Conservation (phyloP, 495 filamentous ascomycete genomes). For the Hyaloscypha bicolor region DNA sequence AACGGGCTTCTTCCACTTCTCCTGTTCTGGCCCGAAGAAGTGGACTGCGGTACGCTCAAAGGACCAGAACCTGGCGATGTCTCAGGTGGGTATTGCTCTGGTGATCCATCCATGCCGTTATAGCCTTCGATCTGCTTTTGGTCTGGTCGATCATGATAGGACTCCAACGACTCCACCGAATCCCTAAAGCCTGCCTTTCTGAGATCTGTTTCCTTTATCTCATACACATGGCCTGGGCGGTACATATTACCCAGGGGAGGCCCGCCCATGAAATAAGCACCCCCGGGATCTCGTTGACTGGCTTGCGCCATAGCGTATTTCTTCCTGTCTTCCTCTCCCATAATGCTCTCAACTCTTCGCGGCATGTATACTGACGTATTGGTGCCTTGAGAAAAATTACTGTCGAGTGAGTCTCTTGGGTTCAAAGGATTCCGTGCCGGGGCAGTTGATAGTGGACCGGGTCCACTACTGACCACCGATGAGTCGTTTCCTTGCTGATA, state of each 20-base stretch:
- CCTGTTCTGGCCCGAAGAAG: conserved; percentile 13
- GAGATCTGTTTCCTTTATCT: conserved; percentile 54
- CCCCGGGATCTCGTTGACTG: conserved; percentile 53
- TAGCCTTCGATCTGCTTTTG: conserved; percentile 17
- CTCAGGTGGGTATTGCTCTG: conserved; percentile 10
- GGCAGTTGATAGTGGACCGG: conserved; percentile 26
- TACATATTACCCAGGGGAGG: conserved; percentile 21
- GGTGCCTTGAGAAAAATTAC: conserved; percentile 60
- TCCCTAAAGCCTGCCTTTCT: conserved; percentile 48
- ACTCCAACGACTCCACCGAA: conserved; percentile 38
- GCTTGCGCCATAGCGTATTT: conserved; percentile 73
- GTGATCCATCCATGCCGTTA: conserved; percentile 17
- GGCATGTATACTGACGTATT: conserved; percentile 72
- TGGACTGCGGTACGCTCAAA: conserved; percentile 12
- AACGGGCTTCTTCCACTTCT: conserved; percentile 27
- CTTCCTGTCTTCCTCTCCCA: conserved; percentile 74
- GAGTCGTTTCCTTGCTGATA: conserved; percentile 65
- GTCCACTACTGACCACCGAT: conserved; percentile 51
- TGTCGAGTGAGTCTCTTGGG: conserved; percentile 71
- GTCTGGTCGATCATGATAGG: conserved; percentile 21
- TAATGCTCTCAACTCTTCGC: conserved; percentile 77
- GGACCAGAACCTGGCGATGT: conserved; percentile 4
- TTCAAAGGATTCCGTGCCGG: conserved; percentile 53
- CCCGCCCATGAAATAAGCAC: conserved; percentile 50
- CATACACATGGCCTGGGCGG: conserved; percentile 49